Conservation (phyloP, 306 rosid species). For the Ormosia emarginata region DNA sequence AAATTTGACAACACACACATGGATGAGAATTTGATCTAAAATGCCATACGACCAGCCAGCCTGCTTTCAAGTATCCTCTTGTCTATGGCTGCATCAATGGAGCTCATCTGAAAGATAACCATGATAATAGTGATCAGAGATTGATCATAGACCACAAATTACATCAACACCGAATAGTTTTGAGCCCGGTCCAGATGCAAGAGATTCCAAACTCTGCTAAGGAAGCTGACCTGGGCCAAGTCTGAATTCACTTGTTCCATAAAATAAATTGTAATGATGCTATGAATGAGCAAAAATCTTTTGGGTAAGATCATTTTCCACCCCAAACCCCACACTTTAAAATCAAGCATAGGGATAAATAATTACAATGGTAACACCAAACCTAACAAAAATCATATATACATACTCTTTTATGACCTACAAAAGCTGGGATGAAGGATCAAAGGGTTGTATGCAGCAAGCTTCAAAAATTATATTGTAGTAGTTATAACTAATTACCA, state of each 20-base stretch:
- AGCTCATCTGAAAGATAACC: constrained; percentile 89
- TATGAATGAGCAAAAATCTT: constrained; percentile 76
- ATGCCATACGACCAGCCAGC: constrained; percentile 98
- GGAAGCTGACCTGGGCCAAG: constrained; percentile 99
- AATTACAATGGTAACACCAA: constrained; percentile 51
- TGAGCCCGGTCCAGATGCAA: constrained; percentile 69
- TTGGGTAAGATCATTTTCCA: constrained; percentile 67
- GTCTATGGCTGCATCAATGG: constrained; percentile 98
- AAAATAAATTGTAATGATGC: constrained; percentile 85
- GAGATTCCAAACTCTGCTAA: constrained; percentile 86
- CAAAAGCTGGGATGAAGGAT: constrained; percentile 47
- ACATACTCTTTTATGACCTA: constrained; percentile 42
- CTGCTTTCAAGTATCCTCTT: constrained; percentile 95
- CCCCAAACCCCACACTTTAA: constrained; percentile 70
- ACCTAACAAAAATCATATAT: constrained; percentile 45
- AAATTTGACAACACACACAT: constrained; percentile 13
- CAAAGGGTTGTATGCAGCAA: constrained; percentile 55
- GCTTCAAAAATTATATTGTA: constrained; percentile 49
- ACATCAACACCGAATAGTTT: constrained; percentile 34
- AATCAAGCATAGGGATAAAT: constrained; percentile 50
- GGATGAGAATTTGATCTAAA: constrained; percentile 47
- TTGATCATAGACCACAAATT: constrained; percentile 5
- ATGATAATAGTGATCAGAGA: constrained; percentile 35
- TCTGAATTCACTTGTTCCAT: constrained; percentile 94
- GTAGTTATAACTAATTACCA: constrained; percentile 38